Conservation (phyloP, 148 eudicot species). For the Rheum nobile region DNA sequence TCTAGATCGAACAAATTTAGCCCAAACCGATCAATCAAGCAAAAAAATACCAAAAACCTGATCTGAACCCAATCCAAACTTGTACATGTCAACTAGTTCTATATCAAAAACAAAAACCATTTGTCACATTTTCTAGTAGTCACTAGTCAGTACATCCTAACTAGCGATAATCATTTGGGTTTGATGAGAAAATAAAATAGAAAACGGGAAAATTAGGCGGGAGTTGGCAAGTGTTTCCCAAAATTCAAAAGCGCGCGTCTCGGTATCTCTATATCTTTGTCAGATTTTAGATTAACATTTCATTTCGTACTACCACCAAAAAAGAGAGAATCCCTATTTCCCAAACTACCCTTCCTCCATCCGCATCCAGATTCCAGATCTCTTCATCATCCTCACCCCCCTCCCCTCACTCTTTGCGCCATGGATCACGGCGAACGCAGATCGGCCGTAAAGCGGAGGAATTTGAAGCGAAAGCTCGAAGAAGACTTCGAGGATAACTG, state of each 20-base stretch:
- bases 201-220: not conserved
- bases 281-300: not conserved
- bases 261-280: not conserved
- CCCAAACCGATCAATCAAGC: too few relatives aligned
- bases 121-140: too few relatives aligned
- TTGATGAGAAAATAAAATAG: not conserved
- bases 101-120: too few relatives aligned
- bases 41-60: too few relatives aligned
- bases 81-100: too few relatives aligned
- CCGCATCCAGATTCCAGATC: constrained; percentile 3
- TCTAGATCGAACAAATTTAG: too few relatives aligned
- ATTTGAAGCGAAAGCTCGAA: constrained; percentile 76
- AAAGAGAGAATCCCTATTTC: constrained; percentile 7
- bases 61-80: too few relatives aligned
- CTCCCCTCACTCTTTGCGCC: constrained; percentile 5
- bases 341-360: constrained; percentile 22
- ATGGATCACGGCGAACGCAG: constrained; percentile 53
- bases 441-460: constrained; percentile 40
- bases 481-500: constrained; percentile 34
- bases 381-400: constrained; percentile 7
- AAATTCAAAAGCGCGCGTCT: constrained; percentile 4
- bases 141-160: too few relatives aligned
- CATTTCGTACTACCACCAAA: not conserved
- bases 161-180: too few relatives aligned
- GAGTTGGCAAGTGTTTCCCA: not conserved